Evolutionary conservation across 1,284 basidiomycete species (phyloP).

Genomic region (Heterobasidion irregulare): DNA sequence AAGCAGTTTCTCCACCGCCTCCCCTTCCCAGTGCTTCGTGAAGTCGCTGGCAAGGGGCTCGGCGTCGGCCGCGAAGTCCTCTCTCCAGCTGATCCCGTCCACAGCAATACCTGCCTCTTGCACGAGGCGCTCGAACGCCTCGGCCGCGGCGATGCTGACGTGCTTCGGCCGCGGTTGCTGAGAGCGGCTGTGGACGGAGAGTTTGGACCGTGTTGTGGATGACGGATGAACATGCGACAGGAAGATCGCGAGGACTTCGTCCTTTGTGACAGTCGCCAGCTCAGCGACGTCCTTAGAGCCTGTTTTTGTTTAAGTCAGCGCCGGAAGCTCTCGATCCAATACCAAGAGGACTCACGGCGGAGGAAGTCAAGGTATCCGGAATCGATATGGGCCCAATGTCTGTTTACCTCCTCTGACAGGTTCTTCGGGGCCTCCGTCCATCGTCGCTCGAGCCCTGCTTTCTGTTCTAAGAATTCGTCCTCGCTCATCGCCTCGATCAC

Average conservation of each 20-base stretch:
- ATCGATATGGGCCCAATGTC: slow-evolving; percentile 67
- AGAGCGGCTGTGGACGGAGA: slow-evolving; percentile 77
- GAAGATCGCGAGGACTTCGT: slow-evolving; percentile 77
- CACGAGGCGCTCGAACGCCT: slow-evolving; percentile 54
- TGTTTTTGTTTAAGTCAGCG: slow-evolving; percentile 18
- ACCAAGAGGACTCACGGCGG: slow-evolving; percentile 35
- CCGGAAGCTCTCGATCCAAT: slow-evolving; percentile 20
- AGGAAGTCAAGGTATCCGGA: slow-evolving; percentile 76
- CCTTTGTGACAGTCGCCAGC: slow-evolving; percentile 60
- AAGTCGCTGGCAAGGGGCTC: slow-evolving; percentile 43
- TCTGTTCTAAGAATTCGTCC: slow-evolving; percentile 49
- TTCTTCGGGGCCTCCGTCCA: slow-evolving; percentile 72
- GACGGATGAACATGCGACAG: slow-evolving; percentile 62
- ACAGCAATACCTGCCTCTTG: slow-evolving; percentile 42
- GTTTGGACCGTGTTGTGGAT: slow-evolving; percentile 63
- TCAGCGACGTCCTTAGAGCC: slow-evolving; percentile 62
- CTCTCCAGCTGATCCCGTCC: slow-evolving; percentile 38
- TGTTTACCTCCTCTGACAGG: slow-evolving; percentile 51
- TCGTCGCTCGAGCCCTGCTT: slow-evolving; percentile 52
- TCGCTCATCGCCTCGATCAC: slow-evolving; percentile 37
- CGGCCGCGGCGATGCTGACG: slow-evolving; percentile 60
- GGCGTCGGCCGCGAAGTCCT: slow-evolving; percentile 34
- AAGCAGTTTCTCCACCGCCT: slow-evolving; percentile 42
- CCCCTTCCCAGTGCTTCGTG: slow-evolving; percentile 45
- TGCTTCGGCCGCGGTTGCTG: slow-evolving; percentile 51